phyloP scores from a whole-genome alignment of 2,329 filamentous ascomycete genomes.

The Fusarium pilosicola region DNA sequence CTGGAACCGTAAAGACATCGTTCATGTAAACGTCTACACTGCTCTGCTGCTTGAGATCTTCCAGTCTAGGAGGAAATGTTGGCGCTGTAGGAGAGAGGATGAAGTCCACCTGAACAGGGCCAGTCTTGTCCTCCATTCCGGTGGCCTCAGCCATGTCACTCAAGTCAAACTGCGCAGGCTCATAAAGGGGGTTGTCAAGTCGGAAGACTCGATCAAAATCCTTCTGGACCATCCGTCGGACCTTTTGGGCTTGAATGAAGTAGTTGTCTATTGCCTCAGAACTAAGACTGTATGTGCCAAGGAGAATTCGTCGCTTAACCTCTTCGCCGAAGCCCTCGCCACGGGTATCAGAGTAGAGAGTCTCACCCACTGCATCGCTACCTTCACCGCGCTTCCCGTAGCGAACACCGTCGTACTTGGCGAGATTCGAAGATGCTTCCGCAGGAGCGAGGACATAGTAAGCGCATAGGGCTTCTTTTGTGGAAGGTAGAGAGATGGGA shows the following conservation, averaged over 20 bases:
- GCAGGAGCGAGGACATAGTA: conserved; percentile 97
- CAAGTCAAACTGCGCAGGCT: conserved; percentile 64
- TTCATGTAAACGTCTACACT: conserved; percentile 86
- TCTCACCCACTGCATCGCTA: conserved; percentile 66
- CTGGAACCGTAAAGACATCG: conserved; percentile 95
- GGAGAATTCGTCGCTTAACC: conserved; percentile 84
- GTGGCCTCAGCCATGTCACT: conserved; percentile 67
- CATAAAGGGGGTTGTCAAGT: conserved; percentile 73
- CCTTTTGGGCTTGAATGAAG: conserved; percentile 91
- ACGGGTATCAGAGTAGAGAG: conserved; percentile 80
- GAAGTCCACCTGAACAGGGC: conserved; percentile 79
- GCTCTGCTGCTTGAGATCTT: conserved; percentile 64
- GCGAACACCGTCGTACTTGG: conserved; percentile 96
- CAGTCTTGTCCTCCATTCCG: conserved; percentile 64
- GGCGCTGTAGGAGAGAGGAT: conserved; percentile 89
- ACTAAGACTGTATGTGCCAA: conserved; percentile 90
- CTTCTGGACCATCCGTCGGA: conserved; percentile 82
- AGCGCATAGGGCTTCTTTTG: conserved; percentile 84
- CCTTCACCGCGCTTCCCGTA: conserved; percentile 73
- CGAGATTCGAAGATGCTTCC: conserved; percentile 94
- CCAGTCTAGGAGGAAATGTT: conserved; percentile 73
- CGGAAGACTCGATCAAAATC: conserved; percentile 88
- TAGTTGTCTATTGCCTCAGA: conserved; percentile 95
- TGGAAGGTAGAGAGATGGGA: conserved; percentile 83
- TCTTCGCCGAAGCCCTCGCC: conserved; percentile 82